Percentiles rank a stretch among this genome's conserved stretches.
These are phyloP conservation scores for Erodium trifolium DNA, from an alignment of 441 rosid genomes.

Conservation along the genomic window DNA sequence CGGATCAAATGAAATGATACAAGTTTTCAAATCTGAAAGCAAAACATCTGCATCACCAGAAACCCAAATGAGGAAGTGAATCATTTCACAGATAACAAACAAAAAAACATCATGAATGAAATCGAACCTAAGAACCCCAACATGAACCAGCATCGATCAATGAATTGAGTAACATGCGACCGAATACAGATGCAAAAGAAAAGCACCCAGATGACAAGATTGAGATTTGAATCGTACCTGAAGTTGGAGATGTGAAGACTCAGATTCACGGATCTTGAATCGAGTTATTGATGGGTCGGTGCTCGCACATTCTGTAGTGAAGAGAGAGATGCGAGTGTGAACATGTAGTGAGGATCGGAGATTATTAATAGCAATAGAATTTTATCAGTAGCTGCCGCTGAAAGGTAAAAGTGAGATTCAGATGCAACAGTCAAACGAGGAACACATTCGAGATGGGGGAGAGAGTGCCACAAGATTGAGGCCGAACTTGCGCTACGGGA, in stretches of 20 bases:
- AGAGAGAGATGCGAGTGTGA: neutral
- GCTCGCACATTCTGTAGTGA: neutral
- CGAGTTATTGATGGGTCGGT: neutral
- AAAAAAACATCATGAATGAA: too few species aligned
- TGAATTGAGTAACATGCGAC: neutral
- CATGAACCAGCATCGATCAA: too few species aligned
- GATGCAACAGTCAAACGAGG: neutral
- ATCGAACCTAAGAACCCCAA: too few species aligned
- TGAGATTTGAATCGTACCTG: neutral
- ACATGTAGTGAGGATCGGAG: neutral
- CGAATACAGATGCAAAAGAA: neutral
- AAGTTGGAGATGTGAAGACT: neutral
- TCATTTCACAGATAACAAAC: neutral
- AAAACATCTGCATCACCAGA: neutral
- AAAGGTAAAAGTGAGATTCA: neutral
- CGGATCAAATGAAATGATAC: neutral
- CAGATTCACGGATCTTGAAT: neutral
- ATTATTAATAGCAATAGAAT: neutral
- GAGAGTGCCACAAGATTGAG: neutral
- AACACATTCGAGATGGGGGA: neutral
- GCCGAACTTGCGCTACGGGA: too few species aligned
- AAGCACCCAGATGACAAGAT: neutral
- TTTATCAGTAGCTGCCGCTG: neutral
- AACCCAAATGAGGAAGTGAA: neutral
- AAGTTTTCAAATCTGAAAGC: neutral